phyloP scores from a whole-genome alignment of 176 grass and related monocot species.

The Aegilops tauschii region DNA sequence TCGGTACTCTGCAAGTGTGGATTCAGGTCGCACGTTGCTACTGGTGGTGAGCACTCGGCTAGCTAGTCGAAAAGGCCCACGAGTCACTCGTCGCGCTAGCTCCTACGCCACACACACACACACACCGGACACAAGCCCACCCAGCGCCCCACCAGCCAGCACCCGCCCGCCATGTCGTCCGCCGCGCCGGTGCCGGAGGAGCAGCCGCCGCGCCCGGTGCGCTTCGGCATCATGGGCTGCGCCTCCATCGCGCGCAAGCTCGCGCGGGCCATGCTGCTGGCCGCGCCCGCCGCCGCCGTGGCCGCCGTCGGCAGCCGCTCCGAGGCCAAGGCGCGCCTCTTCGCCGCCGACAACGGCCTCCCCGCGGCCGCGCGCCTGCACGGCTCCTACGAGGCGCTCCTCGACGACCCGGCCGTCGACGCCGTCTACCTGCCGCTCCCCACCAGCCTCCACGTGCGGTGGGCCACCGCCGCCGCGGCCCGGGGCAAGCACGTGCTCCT shows the following conservation, averaged over 20 bases:
- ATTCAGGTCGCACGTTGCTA: too few species aligned
- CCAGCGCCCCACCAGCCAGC: background rate
- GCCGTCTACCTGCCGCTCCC: conserved; percentile 78
- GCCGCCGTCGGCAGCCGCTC: conserved; percentile 62
- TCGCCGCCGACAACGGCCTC: conserved; percentile 58
- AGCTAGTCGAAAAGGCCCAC: background rate
- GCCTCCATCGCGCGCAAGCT: conserved; percentile 78
- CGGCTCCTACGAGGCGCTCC: conserved; percentile 70
- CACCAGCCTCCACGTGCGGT: conserved; percentile 70
- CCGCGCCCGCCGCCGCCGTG: conserved; percentile 33
- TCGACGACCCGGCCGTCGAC: conserved; percentile 64
- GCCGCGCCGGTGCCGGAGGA: background rate
- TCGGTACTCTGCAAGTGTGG: too few species aligned
- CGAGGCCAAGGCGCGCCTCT: conserved; percentile 59
- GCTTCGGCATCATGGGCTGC: conserved; percentile 81
- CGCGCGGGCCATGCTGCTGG: conserved; percentile 54
- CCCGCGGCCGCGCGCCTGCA: conserved; percentile 28
- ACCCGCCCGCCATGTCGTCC: conserved; percentile 5
- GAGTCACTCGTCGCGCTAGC: background rate
- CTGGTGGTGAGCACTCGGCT: too few species aligned
- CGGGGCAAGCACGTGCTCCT: conserved; percentile 76
- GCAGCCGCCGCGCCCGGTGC: conserved; percentile 25
- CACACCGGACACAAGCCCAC: background rate
- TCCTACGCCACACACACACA: background rate
- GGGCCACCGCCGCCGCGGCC: conserved; percentile 63